Conservation (phyloP, 1,284 basidiomycete species). For the Ceratobasidium sp. region DNA sequence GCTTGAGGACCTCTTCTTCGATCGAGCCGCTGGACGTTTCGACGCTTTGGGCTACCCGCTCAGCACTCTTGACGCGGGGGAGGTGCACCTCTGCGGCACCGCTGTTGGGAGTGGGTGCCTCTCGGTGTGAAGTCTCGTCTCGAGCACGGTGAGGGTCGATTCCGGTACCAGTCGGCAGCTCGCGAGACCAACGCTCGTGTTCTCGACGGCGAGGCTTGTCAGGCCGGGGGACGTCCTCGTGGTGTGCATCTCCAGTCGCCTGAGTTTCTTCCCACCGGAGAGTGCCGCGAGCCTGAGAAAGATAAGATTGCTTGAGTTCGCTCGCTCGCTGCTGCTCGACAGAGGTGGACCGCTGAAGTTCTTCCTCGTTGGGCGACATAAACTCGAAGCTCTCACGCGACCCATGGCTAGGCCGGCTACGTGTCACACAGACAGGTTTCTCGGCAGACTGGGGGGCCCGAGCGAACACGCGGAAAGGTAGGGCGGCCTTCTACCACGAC, state of each 20-base stretch:
- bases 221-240: neutral
- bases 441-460: conserved; percentile 12
- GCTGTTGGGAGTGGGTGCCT: neutral
- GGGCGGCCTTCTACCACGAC: conserved; percentile 28
- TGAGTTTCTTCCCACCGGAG: conserved; percentile 3
- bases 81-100: neutral
- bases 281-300: conserved; percentile 1
- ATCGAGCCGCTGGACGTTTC: neutral
- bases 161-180: neutral
- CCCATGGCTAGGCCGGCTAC: conserved; percentile 13
- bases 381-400: conserved; percentile 31
- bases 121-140: neutral
- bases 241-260: neutral
- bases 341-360: neutral
- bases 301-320: conserved; percentile 6
- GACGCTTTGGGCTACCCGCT: conserved; percentile 10
- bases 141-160: conserved; percentile 4
- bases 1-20: conserved; percentile 24
- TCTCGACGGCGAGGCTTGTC: conserved; percentile 30
- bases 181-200: conserved; percentile 1
- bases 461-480: conserved; percentile 27
- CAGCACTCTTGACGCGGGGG: conserved; percentile 21
- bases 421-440: conserved; percentile 21
- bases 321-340: conserved; percentile 11
- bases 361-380: neutral